Evolutionary conservation across 116 monocot genomes (phyloP), one percentile per base, ranked within the genome.

Genomic region (Iris pallida): DNA sequence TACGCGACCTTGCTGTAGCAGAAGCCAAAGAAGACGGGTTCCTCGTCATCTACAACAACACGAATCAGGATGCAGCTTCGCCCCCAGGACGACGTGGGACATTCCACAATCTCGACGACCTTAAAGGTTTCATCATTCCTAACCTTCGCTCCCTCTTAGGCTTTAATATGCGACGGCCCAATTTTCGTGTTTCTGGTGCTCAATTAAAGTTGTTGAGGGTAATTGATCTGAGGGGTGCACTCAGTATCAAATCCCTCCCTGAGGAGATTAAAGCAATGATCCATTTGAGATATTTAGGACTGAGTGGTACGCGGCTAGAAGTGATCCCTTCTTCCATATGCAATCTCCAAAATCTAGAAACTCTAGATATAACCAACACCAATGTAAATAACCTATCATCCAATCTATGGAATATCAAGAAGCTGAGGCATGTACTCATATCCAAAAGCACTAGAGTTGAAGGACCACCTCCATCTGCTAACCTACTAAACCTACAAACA

Each of bases 361-460:
- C 76, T 10, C 69, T 86, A 9, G 81, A 86, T 73, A 19, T 72
- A 42, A 73, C 51, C 14, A 18, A 53, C 4, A 82, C 82, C 3
- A 20, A 6, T 5, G 53, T 76, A n/a, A 18, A 20, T 3, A 19
- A 20, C 4, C 30, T 86, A 8, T 76, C 66, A 20, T 41, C 19
- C 7, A 30, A 11, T 6, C 13, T 66, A 40, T 66, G 53, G n/a
- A 19, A 53, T 30, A 66, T 66, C 20, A 6, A 53, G 13, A 66
- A 20, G 10, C 20, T 66, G 52, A 66, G 66, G 41, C 66, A 66
- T 53, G 7, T 66, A 52, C 53, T 52, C 53, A 13, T 12, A 40
- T 43, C 13, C 20, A 53, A 43, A 45, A 40, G 15, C 30, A 30
- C 30, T 16, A 41, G 11, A 30, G 40, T 66, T 9, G 4, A 41